A percentile compares a stretch with the other conserved stretches of the same genome.
These are phyloP conservation scores for Cladosporium cucumerinum DNA, from an alignment of 2,329 filamentous ascomycete genomes.

Conservation along the genomic window DNA sequence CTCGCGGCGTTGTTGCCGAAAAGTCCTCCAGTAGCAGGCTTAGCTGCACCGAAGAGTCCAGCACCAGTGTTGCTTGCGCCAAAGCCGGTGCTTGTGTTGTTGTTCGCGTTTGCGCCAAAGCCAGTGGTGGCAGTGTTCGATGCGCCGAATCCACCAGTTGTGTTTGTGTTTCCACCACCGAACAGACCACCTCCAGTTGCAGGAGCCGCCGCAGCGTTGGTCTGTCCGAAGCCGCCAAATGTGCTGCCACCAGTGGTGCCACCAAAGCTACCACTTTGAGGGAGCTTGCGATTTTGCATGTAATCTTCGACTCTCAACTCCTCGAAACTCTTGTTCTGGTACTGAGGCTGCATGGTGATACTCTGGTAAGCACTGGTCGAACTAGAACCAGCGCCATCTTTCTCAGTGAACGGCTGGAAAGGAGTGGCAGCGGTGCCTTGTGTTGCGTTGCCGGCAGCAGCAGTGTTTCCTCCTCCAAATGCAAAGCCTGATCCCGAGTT, in stretches of 20 bases:
- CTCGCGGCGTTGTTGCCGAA: slow-evolving; percentile 31
- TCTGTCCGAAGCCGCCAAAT: slow-evolving; percentile 50
- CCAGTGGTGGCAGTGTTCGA: slow-evolving; percentile 30
- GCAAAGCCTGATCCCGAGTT: slow-evolving; percentile 34
- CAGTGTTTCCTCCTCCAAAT: slow-evolving; percentile 40
- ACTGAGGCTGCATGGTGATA: slow-evolving; percentile 72
- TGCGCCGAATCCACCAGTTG: slow-evolving; percentile 33
- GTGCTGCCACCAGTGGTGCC: slow-evolving; percentile 39
- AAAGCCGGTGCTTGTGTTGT: slow-evolving; percentile 27
- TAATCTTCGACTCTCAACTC: slow-evolving; percentile 72
- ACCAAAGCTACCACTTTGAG: slow-evolving; percentile 81
- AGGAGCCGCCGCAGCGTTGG: slow-evolving; percentile 34
- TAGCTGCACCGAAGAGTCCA: slow-evolving; percentile 36
- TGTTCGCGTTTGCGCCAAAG: slow-evolving; percentile 26
- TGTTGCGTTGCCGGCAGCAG: slow-evolving; percentile 50
- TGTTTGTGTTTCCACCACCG: slow-evolving; percentile 31
- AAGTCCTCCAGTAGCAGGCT: slow-evolving; percentile 32
- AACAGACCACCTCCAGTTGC: slow-evolving; percentile 27
- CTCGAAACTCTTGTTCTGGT: slow-evolving; percentile 87
- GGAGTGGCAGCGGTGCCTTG: slow-evolving; percentile 65
- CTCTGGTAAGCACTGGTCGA: slow-evolving; percentile 71
- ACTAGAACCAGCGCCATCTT: slow-evolving; percentile 60
- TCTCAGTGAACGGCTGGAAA: slow-evolving; percentile 69
- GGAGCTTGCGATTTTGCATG: slow-evolving; percentile 76
- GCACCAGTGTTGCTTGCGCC: slow-evolving; percentile 24